These are phyloP conservation scores for Hyparrhenia diplandra DNA, from an alignment of 176 grass and related monocot genomes.

Conservation along the genomic window DNA sequence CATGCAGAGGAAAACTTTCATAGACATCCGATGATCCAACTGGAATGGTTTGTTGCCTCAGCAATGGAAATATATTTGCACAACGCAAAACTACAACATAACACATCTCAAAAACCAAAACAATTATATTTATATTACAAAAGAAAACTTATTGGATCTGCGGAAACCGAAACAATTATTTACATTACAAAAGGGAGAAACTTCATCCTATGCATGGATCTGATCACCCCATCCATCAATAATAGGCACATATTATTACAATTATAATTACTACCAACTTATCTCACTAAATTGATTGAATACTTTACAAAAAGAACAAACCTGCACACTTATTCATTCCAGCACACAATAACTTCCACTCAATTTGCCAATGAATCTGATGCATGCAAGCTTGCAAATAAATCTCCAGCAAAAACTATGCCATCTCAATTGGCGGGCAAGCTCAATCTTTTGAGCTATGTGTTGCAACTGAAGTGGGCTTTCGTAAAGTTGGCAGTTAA, in stretches of 20 bases:
- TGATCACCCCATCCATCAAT: slow-evolving; percentile 4
- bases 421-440: neutral
- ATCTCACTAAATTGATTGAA: too few species aligned
- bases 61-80: neutral
- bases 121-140: too few species aligned
- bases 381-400: neutral
- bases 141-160: too few species aligned
- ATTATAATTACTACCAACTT: slow-evolving; percentile 15
- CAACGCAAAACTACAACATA: too few species aligned
- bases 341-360: neutral
- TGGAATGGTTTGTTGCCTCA: neutral
- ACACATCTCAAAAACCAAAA: too few species aligned
- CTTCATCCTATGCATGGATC: slow-evolving; percentile 14
- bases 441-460: slow-evolving; percentile 18
- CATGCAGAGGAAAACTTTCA: neutral
- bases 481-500: slow-evolving; percentile 14
- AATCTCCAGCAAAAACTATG: slow-evolving; percentile 3
- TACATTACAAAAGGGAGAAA: too few species aligned
- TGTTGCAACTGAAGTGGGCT: slow-evolving; percentile 15
- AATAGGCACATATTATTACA: neutral
- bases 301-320: slow-evolving; percentile 40
- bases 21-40: neutral
- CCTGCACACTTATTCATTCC: slow-evolving; percentile 13
- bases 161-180: too few species aligned
- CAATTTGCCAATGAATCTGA: slow-evolving; percentile 15